These are phyloP conservation scores for Fusarium sarcochroum DNA, from an alignment of 2,329 filamentous ascomycete genomes.

Conservation along the genomic window DNA sequence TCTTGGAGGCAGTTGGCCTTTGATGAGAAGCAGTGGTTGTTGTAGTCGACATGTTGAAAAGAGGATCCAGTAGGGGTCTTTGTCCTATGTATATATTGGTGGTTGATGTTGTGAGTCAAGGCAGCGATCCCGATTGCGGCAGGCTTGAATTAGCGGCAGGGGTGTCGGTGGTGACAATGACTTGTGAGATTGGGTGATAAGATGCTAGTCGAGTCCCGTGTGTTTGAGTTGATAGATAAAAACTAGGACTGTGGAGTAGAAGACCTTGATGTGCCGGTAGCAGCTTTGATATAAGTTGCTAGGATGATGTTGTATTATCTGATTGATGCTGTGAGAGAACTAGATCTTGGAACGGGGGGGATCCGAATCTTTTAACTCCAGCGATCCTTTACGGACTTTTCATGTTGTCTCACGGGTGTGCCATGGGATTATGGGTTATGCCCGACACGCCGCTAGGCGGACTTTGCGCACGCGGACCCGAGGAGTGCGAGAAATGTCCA, in stretches of 20 bases:
- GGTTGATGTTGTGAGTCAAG: slow-evolving; percentile 47
- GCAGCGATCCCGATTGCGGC: slow-evolving; percentile 51
- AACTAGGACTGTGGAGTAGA: slow-evolving; percentile 17
- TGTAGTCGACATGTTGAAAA: slow-evolving; percentile 51
- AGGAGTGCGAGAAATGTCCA: slow-evolving; percentile 46
- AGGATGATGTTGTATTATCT: slow-evolving; percentile 29
- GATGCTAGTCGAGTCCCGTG: slow-evolving; percentile 38
- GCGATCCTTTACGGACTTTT: slow-evolving; percentile 44
- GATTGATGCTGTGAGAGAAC: slow-evolving; percentile 29
- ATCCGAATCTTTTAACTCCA: slow-evolving; percentile 48
- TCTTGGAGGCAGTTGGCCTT: slow-evolving; percentile 47
- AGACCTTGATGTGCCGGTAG: slow-evolving; percentile 19
- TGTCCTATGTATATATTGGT: slow-evolving; percentile 45
- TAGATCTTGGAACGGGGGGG: slow-evolving; percentile 36
- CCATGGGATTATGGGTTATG: slow-evolving; percentile 49
- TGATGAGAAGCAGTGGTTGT: slow-evolving; percentile 43
- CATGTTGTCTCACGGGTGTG: slow-evolving; percentile 42
- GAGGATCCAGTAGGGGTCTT: slow-evolving; percentile 38
- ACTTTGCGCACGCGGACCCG: slow-evolving; percentile 54
- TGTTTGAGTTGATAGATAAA: slow-evolving; percentile 15
- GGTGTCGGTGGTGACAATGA: slow-evolving; percentile 50
- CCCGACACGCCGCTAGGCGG: slow-evolving; percentile 49
- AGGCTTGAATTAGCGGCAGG: slow-evolving; percentile 49
- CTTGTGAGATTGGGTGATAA: slow-evolving; percentile 50
- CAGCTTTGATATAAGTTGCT: slow-evolving; percentile 24